phyloP scores from a whole-genome alignment of 495 filamentous ascomycete genomes.

The Pseudoneurospora amorphoporcata region DNA sequence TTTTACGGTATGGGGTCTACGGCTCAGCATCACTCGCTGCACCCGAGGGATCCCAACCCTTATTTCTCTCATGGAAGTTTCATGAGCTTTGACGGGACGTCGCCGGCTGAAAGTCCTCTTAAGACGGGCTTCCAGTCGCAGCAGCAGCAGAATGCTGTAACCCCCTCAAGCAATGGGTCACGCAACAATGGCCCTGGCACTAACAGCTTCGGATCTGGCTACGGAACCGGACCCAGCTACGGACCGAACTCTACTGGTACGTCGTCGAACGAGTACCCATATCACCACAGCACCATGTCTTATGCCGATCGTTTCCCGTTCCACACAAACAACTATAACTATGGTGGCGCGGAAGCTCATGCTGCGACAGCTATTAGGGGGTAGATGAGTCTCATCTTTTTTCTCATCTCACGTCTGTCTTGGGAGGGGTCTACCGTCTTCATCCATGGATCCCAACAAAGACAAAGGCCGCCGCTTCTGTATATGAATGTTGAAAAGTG shows the following conservation, averaged over 20 bases:
- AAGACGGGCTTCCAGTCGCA: slow-evolving; percentile 10
- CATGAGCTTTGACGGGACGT: slow-evolving; percentile 8
- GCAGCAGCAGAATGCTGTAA: slow-evolving; percentile 1
- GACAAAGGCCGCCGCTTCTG: background rate
- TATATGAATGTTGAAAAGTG: background rate
- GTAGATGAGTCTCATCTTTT: background rate
- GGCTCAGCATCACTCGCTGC: slow-evolving; percentile 31
- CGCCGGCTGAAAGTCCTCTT: slow-evolving; percentile 23
- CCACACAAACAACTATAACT: slow-evolving; percentile 1
- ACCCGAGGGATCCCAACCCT: slow-evolving; percentile 22
- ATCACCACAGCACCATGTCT: slow-evolving; percentile 14
- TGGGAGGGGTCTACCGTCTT: background rate
- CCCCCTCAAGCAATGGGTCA: slow-evolving; percentile 3
- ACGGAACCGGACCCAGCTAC: background rate
- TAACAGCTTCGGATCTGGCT: background rate
- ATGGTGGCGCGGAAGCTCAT: slow-evolving; percentile 25
- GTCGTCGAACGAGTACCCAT: slow-evolving; percentile 28
- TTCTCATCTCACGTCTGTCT: background rate
- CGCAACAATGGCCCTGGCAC: background rate
- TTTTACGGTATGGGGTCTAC: slow-evolving; percentile 20
- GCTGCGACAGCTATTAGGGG: slow-evolving; percentile 28
- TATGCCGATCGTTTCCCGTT: slow-evolving; percentile 31
- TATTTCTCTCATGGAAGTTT: slow-evolving; percentile 19
- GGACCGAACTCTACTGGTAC: slow-evolving; percentile 24
- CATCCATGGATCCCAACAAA: background rate